A percentile compares a stretch with the other conserved stretches of the same genome.
These are phyloP conservation scores for Chenopodium berlandieri DNA, from an alignment of 148 eudicot genomes.

Conservation along the genomic window DNA sequence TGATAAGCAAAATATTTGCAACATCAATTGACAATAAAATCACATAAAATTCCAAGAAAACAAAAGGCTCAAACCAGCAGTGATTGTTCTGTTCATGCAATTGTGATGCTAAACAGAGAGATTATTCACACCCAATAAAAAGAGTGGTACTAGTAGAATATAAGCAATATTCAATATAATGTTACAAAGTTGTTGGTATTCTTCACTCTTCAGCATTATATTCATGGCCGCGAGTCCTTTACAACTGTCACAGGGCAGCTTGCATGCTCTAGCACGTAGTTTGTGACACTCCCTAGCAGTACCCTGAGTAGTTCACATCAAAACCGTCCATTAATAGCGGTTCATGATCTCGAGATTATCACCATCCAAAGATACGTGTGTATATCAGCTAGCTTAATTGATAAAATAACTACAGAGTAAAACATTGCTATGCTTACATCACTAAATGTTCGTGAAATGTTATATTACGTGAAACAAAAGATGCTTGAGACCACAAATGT, in stretches of 20 bases:
- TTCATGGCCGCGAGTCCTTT: slow-evolving; percentile 22
- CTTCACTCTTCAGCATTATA: neutral
- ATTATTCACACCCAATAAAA: neutral
- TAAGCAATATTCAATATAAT: too few relatives aligned
- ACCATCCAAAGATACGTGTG: neutral
- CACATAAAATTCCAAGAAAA: neutral
- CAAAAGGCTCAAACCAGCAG: neutral
- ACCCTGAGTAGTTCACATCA: slow-evolving; percentile 30
- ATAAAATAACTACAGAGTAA: too few relatives aligned
- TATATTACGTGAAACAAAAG: neutral
- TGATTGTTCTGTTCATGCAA: neutral
- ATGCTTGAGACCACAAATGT: neutral
- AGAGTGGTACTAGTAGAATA: neutral
- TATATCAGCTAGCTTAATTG: neutral
- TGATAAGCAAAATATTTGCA: neutral
- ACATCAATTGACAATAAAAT: neutral
- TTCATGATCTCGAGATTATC: neutral
- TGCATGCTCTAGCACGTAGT: slow-evolving; percentile 42
- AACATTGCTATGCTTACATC: neutral
- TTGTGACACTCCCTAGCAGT: slow-evolving; percentile 47
- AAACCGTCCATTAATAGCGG: neutral
- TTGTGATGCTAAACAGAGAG: neutral
- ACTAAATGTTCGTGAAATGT: too few relatives aligned
- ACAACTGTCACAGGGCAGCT: slow-evolving; percentile 46
- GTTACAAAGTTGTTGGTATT: neutral